Base-by-base conservation (phyloP, 2,329 filamentous ascomycete species). In the Elsinoe fawcettii region DNA sequence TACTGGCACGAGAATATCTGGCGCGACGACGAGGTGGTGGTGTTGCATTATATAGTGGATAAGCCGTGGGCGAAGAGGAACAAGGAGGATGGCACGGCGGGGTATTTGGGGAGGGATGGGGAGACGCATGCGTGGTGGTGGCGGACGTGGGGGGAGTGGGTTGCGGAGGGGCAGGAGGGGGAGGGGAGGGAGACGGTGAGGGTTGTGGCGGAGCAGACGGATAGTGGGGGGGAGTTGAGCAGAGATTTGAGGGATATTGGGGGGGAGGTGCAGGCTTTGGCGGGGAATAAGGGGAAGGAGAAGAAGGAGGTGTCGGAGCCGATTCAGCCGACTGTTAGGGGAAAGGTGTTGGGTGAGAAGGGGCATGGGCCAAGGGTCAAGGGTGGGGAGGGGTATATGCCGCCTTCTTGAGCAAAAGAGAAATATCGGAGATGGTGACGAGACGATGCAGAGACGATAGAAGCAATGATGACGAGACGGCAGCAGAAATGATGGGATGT, bases 51-150 rank as follows among this genome's bases (percentile, higher is more conserved):
- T 56, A 79, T 81, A 57, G 77, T 80, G 5, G 77, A 80, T 61
- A 81, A 81, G 67, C 79, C 78, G 12, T 81, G 78, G 79, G 71
- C 74, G 36, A 70, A 68, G 53, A 68, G 73, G 16, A 67, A 77
- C 2, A 66, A 66, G 16, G 63, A 65, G 18, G 72, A 77, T 58
- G 74, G 75, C 2, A 63, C 67, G 16, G 77, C 74, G 0, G 77
- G 77, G 1, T 77, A 78, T 62, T 67, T 74, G 23, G 77, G 77
- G 1, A 67, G 74, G 41, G 79, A 82, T 63, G 76, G 77, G 0
- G 73, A 70, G 44, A 79, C 77, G 44, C 77, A 81, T 66, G 62
- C 59, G 23, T 79, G 77, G 77, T 81, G 78, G 78, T 80, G 77
- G 77, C 64, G 71, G 14, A 67, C 72, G 43, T 80, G 71, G 59